These are phyloP conservation scores for Symbiotaphrina buchneri DNA, from an alignment of 495 filamentous ascomycete species.

Conservation along the genomic window DNA sequence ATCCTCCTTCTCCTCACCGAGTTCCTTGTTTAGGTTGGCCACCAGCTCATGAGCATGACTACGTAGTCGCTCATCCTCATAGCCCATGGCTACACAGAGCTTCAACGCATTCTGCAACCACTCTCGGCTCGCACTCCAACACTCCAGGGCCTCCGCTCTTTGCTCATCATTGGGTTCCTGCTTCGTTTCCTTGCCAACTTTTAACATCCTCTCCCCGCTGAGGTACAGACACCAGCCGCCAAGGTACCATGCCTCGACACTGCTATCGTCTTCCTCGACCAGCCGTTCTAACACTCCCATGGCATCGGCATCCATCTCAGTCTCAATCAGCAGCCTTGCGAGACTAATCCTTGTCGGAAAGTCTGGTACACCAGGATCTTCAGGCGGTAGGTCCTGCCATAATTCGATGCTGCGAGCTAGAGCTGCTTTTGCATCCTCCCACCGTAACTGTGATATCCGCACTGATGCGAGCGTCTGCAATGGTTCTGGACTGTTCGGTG, in stretches of 20 bases:
- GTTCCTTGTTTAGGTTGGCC: slow-evolving; percentile 27
- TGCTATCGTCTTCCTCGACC: slow-evolving; percentile 69
- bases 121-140: slow-evolving; percentile 21
- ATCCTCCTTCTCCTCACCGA: slow-evolving; percentile 27
- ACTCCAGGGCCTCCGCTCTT: slow-evolving; percentile 6
- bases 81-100: slow-evolving; percentile 21
- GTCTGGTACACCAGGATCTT: slow-evolving; percentile 42
- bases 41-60: slow-evolving; percentile 34
- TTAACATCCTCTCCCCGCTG: slow-evolving; percentile 47
- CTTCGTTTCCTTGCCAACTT: slow-evolving; percentile 15
- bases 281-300: slow-evolving; percentile 67
- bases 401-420: slow-evolving; percentile 49
- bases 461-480: slow-evolving; percentile 88
- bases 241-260: slow-evolving; percentile 91
- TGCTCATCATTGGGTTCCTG: not conserved
- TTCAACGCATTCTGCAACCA: slow-evolving; percentile 28
- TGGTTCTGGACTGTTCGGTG: slow-evolving; percentile 53
- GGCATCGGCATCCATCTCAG: slow-evolving; percentile 61
- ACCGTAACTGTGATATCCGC: slow-evolving; percentile 62
- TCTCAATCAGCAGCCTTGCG: slow-evolving; percentile 71
- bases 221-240: slow-evolving; percentile 81
- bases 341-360: slow-evolving; percentile 70
- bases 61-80: slow-evolving; percentile 28
- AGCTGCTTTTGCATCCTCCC: slow-evolving; percentile 58
- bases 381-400: slow-evolving; percentile 56